Evolutionary conservation across 2,329 filamentous ascomycete genomes (phyloP), one percentile per base, ranked within the genome.

Genomic region (Fusarium equiseti): DNA sequence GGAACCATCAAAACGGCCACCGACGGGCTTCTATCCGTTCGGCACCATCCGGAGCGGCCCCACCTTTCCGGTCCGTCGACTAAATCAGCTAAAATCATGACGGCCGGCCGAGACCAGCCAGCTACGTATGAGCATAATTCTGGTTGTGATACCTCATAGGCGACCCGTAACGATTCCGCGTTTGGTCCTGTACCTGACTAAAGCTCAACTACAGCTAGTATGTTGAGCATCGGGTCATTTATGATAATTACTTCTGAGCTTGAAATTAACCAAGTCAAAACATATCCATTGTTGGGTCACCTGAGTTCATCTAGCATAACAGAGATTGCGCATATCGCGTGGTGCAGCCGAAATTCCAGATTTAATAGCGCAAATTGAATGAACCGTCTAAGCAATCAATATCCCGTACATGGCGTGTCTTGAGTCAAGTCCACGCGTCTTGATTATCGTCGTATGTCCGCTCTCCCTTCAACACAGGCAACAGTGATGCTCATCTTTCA

Each of bases 341-440:
- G 40, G 31, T 18, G 22, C 5, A 48, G 24, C 3, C n/a, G 15
- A 22, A 32, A 31, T 42, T 16, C 20, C 20, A 27, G 49, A 26
- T 51, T 50, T 24, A 50, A 66, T 52, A 52, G 45, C 62, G 63
- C 44, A 70, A 61, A 46, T 40, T 64, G 35, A 42, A 64, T 59
- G 44, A 58, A 54, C 68, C 62, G 52, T 75, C 70, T 76, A 75
- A 68, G 26, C 60, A 71, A 66, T 75, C 60, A 67, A 70, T 55
- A 71, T 71, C 64, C 68, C 54, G 46, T 74, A 74, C 74, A 73
- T 45, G 26, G 61, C 59, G 55, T 62, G 60, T 31, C 48, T 43
- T 53, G 38, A 27, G 31, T 27, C 51, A 35, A 59, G 61, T 59
- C 59, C 59, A 38, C 69, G 49, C 55, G 53, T 65, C 59, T 60